A percentile compares a stretch with the other conserved stretches of the same genome.
Evolutionary conservation across 371 early-diverging fungal species (phyloP).

Genomic region (Sporodiniella umbellata): DNA sequence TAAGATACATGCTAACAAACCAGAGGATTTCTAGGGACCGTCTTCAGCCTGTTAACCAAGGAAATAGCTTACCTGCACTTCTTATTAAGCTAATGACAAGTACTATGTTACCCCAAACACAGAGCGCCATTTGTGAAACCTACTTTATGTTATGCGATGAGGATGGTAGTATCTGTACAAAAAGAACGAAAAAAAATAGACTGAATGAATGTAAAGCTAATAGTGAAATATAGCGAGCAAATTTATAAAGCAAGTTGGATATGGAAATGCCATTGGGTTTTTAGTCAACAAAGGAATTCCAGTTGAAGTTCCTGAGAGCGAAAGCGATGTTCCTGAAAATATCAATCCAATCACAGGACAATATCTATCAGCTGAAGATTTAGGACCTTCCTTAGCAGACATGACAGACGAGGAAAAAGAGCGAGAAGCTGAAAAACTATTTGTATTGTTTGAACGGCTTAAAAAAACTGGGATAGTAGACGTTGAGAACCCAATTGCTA

Average conservation of each 20-base stretch:
- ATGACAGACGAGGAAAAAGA: conserved; percentile 98
- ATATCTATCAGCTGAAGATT: conserved; percentile 43
- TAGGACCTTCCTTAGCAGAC: conserved; percentile 52
- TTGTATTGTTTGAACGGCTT: conserved; percentile 90
- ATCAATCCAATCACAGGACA: conserved; percentile 90
- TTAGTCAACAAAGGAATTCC: conserved; percentile 67
- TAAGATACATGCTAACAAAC: background rate
- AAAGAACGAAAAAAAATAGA: background rate
- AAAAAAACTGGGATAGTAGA: conserved; percentile 88
- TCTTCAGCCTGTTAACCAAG: conserved; percentile 69
- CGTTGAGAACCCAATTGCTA: conserved; percentile 63
- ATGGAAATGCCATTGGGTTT: conserved; percentile 92
- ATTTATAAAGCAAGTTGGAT: conserved; percentile 81
- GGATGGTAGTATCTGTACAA: conserved; percentile 53
- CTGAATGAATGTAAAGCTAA: background rate
- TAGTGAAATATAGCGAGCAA: conserved; percentile 46
- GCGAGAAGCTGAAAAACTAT: conserved; percentile 85
- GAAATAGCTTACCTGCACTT: conserved; percentile 56
- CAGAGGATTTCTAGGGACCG: conserved; percentile 58
- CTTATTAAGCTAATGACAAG: conserved; percentile 78
- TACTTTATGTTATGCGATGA: conserved; percentile 75
- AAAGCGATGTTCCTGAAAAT: conserved; percentile 5
- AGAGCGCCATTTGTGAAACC: conserved; percentile 68
- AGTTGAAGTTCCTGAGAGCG: conserved; percentile 29
- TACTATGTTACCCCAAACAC: conserved; percentile 58